Evolutionary conservation across 2,329 filamentous ascomycete species (phyloP).

Genomic region (Zymoseptoria ardabiliae): DNA sequence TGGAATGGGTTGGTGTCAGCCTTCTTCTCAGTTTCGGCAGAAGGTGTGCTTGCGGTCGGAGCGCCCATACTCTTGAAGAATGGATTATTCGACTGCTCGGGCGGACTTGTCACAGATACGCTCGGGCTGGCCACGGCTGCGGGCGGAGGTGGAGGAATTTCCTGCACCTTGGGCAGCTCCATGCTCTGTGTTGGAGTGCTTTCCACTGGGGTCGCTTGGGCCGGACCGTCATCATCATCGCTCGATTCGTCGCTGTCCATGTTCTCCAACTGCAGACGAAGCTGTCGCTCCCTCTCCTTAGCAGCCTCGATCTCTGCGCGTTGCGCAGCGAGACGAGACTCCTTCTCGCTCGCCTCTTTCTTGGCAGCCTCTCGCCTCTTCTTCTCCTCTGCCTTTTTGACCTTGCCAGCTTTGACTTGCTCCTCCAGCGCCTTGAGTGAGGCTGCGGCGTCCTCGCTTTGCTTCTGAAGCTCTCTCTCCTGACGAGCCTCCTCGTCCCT

Average conservation of each 20-base stretch:
- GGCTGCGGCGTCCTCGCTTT: slow-evolving; percentile 72
- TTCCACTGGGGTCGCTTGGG: slow-evolving; percentile 58
- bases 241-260: slow-evolving; percentile 68
- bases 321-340: slow-evolving; percentile 73
- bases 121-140: slow-evolving; percentile 10
- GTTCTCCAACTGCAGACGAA: slow-evolving; percentile 80
- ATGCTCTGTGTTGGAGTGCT: slow-evolving; percentile 54
- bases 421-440: slow-evolving; percentile 86
- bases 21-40: slow-evolving; percentile 31
- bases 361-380: slow-evolving; percentile 81
- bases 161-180: slow-evolving; percentile 43
- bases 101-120: slow-evolving; percentile 39
- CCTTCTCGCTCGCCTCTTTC: slow-evolving; percentile 81
- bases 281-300: slow-evolving; percentile 79
- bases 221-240: slow-evolving; percentile 67
- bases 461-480: slow-evolving; percentile 71
- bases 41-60: slow-evolving; percentile 35
- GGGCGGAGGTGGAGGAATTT: slow-evolving; percentile 37
- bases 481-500: slow-evolving; percentile 68
- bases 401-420: slow-evolving; percentile 84
- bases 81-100: slow-evolving; percentile 80
- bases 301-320: slow-evolving; percentile 89
- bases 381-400: slow-evolving; percentile 96
- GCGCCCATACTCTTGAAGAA: slow-evolving; percentile 80
- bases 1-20: slow-evolving; percentile 95